Conservation (phyloP, 805 yeast species). For the Zygosaccharomyces bailii region DNA sequence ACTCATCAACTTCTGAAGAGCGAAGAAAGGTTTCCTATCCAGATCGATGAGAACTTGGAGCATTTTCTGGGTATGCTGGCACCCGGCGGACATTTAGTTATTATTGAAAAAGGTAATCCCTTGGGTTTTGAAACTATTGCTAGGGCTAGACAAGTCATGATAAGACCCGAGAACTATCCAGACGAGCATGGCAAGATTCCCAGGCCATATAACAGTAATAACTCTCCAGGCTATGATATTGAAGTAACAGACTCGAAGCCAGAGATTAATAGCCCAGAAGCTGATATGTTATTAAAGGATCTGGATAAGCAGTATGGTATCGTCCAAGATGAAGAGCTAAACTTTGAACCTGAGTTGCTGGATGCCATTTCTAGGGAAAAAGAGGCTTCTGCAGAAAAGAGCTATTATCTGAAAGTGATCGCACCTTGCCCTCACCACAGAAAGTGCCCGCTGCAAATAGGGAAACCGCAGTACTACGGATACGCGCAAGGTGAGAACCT, state of each 20-base stretch:
- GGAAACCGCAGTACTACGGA: slow-evolving; percentile 63
- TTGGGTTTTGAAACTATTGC: slow-evolving; percentile 85
- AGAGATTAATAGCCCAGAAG: slow-evolving; percentile 9
- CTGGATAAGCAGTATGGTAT: slow-evolving; percentile 39
- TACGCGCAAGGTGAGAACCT: slow-evolving; percentile 54
- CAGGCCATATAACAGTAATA: slow-evolving; percentile 59
- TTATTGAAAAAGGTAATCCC: slow-evolving; percentile 87
- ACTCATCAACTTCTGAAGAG: slow-evolving; percentile 71
- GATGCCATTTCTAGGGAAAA: slow-evolving; percentile 18
- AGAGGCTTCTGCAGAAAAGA: slow-evolving; percentile 22
- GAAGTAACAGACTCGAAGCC: no score
- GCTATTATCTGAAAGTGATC: slow-evolving; percentile 59
- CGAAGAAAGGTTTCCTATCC: slow-evolving; percentile 59
- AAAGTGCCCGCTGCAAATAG: slow-evolving; percentile 78
- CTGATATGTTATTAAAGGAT: no score
- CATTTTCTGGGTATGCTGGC: slow-evolving; percentile 56
- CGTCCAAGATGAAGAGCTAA: slow-evolving; percentile 42
- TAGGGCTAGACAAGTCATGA: slow-evolving; percentile 81
- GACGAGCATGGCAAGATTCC: slow-evolving; percentile 62
- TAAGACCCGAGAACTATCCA: slow-evolving; percentile 73
- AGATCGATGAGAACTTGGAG: slow-evolving; percentile 66
- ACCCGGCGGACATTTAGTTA: slow-evolving; percentile 75
- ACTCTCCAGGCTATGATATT: slow-evolving; percentile 25
- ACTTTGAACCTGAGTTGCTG: slow-evolving; percentile 44
- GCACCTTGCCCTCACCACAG: slow-evolving; percentile 93